Percentiles rank a stretch among this genome's conserved stretches.
Conservation (phyloP, 495 filamentous ascomycete species). For the Pyrenopolyporus hunteri region DNA sequence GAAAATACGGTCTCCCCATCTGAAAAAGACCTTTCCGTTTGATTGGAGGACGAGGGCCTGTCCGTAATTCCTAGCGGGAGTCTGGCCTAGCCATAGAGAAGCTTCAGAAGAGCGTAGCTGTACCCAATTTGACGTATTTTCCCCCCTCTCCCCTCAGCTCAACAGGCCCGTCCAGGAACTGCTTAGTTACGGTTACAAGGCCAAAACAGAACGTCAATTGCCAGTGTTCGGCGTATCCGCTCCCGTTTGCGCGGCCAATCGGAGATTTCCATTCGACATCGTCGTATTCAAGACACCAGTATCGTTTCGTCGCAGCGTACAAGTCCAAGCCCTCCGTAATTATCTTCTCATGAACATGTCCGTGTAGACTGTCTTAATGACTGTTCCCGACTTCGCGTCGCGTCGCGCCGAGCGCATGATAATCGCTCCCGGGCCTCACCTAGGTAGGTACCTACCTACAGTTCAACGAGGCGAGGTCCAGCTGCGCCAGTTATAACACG, state of each 20-base stretch:
- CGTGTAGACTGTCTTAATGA: slow-evolving; percentile 2
- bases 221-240: slow-evolving; percentile 23
- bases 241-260: slow-evolving; percentile 26
- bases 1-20: slow-evolving; percentile 29
- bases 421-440: background rate
- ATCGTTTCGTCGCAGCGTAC: slow-evolving; percentile 10
- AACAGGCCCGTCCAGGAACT: background rate
- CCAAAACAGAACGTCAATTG: slow-evolving; percentile 13
- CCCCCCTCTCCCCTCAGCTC: background rate
- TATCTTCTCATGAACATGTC: slow-evolving; percentile 26
- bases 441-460: background rate
- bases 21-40: slow-evolving; percentile 7
- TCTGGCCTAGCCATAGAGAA: background rate
- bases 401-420: background rate
- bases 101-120: background rate
- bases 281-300: slow-evolving; percentile 23
- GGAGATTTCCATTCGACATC: slow-evolving; percentile 35
- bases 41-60: slow-evolving; percentile 32
- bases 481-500: background rate
- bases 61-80: background rate
- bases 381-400: background rate
- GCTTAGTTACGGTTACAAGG: slow-evolving; percentile 1
- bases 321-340: slow-evolving; percentile 22
- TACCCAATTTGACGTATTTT: background rate
- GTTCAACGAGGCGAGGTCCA: background rate